A percentile compares a stretch with the other conserved stretches of the same genome.
These are phyloP conservation scores for Pyrenula massariospora DNA, from an alignment of 495 filamentous ascomycete species.

Conservation along the genomic window DNA sequence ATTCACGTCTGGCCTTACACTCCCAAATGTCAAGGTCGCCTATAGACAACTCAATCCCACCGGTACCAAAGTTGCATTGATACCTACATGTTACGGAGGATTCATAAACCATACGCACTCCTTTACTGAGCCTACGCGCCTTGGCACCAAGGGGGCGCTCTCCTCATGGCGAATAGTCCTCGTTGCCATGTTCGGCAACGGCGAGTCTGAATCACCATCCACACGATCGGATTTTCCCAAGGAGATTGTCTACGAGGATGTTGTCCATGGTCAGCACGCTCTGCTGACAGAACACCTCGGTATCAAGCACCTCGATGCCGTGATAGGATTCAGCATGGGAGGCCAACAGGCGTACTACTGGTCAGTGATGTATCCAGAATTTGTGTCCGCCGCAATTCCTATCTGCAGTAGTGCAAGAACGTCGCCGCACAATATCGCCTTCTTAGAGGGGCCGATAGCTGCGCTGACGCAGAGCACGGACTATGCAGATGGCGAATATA, in stretches of 20 bases:
- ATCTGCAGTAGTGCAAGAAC: slow-evolving; percentile 61
- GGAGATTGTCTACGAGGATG: slow-evolving; percentile 54
- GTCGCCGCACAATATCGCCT: slow-evolving; percentile 59
- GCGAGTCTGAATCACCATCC: slow-evolving; percentile 60
- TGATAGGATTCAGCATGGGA: slow-evolving; percentile 64
- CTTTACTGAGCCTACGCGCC: slow-evolving; percentile 21
- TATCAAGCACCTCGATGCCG: slow-evolving; percentile 48
- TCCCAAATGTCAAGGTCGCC: slow-evolving; percentile 23
- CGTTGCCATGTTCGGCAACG: slow-evolving; percentile 60
- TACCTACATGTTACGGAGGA: slow-evolving; percentile 38
- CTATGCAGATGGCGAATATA: slow-evolving; percentile 41
- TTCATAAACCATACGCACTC: slow-evolving; percentile 52
- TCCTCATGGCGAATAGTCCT: slow-evolving; percentile 54
- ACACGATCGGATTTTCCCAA: slow-evolving; percentile 44
- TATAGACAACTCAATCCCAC: slow-evolving; percentile 29
- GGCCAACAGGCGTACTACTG: slow-evolving; percentile 58
- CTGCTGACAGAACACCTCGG: slow-evolving; percentile 53
- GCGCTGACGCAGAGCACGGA: slow-evolving; percentile 30
- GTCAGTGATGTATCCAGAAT: slow-evolving; percentile 60
- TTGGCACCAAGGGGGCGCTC: slow-evolving; percentile 48
- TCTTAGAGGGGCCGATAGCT: slow-evolving; percentile 59
- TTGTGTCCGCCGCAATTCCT: slow-evolving; percentile 53
- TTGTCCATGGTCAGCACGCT: slow-evolving; percentile 50
- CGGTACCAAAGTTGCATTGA: slow-evolving; percentile 21
- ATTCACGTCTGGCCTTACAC: slow-evolving; percentile 19